A percentile compares a stretch with the other conserved stretches of the same genome.
These are phyloP conservation scores for Massariosphaeria phaeospora DNA, from an alignment of 495 filamentous ascomycete species.

Conservation along the genomic window DNA sequence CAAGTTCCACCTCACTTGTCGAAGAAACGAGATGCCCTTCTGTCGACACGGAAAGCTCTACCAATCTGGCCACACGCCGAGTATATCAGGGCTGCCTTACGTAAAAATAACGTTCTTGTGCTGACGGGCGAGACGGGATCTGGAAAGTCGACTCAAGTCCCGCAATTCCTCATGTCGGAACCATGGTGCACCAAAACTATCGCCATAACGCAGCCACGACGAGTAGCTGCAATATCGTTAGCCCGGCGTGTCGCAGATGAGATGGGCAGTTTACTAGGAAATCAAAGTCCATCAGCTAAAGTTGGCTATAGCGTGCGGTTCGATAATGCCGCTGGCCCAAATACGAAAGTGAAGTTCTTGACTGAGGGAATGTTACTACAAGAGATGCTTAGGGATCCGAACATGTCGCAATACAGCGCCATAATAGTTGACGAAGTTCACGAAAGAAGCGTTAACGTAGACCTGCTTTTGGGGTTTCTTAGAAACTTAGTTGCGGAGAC, in stretches of 20 bases:
- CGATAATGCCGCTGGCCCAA: conserved; percentile 71
- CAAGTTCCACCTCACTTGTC: conserved; percentile 6
- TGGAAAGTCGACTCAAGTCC: conserved; percentile 95
- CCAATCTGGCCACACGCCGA: conserved; percentile 75
- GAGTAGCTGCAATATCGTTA: conserved; percentile 91
- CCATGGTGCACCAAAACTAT: conserved; percentile 85
- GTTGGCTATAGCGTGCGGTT: conserved; percentile 96
- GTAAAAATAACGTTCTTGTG: conserved; percentile 67
- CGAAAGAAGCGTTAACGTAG: conserved; percentile 93
- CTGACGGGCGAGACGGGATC: conserved; percentile 92
- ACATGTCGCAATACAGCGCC: conserved; percentile 76
- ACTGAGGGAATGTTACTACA: conserved; percentile 97
- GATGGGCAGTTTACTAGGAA: conserved; percentile 75
- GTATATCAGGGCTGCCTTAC: conserved; percentile 62
- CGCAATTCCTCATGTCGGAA: conserved; percentile 79
- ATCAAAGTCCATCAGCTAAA: conserved; percentile 57
- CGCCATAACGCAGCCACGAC: conserved; percentile 88
- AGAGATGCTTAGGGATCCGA: conserved; percentile 83
- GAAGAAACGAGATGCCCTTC: conserved; percentile 40
- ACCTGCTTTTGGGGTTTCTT: conserved; percentile 82
- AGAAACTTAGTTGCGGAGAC: conserved; percentile 61
- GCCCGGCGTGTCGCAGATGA: conserved; percentile 85
- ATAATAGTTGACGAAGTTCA: conserved; percentile 96
- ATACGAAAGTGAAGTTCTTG: conserved; percentile 80
- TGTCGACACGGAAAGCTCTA: conserved; percentile 56